phyloP scores from a whole-genome alignment of 1,284 basidiomycete genomes.

The Irpex sp. region DNA sequence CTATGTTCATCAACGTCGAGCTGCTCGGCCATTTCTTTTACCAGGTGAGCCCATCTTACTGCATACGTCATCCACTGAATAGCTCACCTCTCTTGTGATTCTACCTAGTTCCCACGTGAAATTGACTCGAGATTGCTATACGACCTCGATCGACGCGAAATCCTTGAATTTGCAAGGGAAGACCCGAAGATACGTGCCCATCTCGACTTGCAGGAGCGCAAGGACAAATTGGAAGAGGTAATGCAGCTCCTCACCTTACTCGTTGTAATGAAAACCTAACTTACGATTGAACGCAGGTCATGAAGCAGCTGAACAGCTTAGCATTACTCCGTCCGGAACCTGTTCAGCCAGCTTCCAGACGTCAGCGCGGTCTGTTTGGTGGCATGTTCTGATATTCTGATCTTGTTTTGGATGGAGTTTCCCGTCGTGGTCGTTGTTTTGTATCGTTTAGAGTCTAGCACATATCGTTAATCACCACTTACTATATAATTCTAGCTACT shows the following conservation, averaged over 20 bases:
- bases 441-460: not conserved
- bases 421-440: not conserved
- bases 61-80: not conserved
- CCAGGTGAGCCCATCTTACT: slow-evolving; percentile 46
- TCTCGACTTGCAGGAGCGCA: slow-evolving; percentile 93
- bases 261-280: not conserved
- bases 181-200: slow-evolving; percentile 85
- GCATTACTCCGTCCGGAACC: slow-evolving; percentile 73
- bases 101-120: slow-evolving; percentile 84
- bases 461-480: slow-evolving; percentile 1
- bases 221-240: slow-evolving; percentile 96
- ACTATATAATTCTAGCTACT: not conserved
- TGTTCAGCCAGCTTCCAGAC: slow-evolving; percentile 59
- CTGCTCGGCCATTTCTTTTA: slow-evolving; percentile 98
- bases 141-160: slow-evolving; percentile 83
- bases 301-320: slow-evolving; percentile 84
- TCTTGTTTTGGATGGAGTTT: not conserved
- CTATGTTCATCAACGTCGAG: slow-evolving; percentile 99
- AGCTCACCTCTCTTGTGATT: slow-evolving; percentile 3
- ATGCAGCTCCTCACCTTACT: slow-evolving; percentile 9
- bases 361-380: slow-evolving; percentile 70
- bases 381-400: slow-evolving; percentile 46
- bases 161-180: slow-evolving; percentile 88
- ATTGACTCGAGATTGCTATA: slow-evolving; percentile 94
- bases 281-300: slow-evolving; percentile 49